Evolutionary conservation across 2,329 filamentous ascomycete genomes (phyloP).

Genomic region (Colletotrichum sp.): DNA sequence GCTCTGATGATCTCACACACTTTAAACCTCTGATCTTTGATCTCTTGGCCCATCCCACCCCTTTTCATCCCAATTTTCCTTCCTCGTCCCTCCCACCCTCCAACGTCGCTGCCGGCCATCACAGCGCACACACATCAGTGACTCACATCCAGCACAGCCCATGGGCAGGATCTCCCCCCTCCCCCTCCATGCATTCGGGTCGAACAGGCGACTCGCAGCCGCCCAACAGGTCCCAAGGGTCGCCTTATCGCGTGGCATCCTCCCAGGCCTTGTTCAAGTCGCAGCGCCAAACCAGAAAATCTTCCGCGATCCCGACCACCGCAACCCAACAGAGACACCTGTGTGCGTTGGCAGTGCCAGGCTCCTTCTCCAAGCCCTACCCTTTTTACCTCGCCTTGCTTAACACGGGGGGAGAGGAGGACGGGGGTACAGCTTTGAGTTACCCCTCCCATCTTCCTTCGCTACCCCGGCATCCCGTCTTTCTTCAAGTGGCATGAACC

Average conservation of each 20-base stretch:
- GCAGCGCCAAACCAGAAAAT: not conserved
- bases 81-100: not conserved
- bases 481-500: not conserved
- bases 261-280: not conserved
- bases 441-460: not conserved
- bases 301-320: constrained; percentile 4
- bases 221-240: not conserved
- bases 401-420: not conserved
- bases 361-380: not conserved
- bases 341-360: not conserved
- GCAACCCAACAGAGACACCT: not conserved
- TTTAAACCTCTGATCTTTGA: not conserved
- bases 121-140: not conserved
- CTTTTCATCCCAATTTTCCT: not conserved
- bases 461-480: not conserved
- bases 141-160: constrained; percentile 19
- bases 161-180: not conserved
- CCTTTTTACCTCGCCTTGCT: not conserved
- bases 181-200: constrained; percentile 10
- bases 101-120: not conserved
- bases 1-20: not conserved
- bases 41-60: not conserved
- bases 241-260: constrained; percentile 20
- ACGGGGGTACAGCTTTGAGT: not conserved
- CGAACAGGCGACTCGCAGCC: constrained; percentile 9